Conservation (phyloP, 1,139 yeast genomes). For the Cylindricascospora bacillispora region DNA sequence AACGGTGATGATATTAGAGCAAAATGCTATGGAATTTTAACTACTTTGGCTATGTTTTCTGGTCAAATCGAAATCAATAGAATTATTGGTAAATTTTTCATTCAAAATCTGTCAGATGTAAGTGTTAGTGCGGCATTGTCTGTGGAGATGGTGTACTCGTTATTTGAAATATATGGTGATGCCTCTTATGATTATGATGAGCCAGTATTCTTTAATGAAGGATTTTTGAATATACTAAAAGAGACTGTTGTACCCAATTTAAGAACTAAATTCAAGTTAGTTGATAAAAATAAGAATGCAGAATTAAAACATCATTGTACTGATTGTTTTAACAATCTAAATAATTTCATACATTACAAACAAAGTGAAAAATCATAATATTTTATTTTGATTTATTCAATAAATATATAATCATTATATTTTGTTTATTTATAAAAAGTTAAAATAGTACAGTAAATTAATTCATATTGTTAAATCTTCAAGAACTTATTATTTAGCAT, state of each 20-base stretch:
- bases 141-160: conserved; percentile 47
- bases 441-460: too few relatives aligned
- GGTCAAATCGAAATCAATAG: conserved; percentile 36
- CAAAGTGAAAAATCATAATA: conserved; percentile 26
- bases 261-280: conserved; percentile 37
- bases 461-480: neutral
- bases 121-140: conserved; percentile 28
- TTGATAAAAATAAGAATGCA: conserved; percentile 54
- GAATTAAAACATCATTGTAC: conserved; percentile 53
- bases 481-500: conserved; percentile 30
- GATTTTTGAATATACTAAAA: conserved; percentile 35
- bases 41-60: conserved; percentile 39
- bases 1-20: conserved; percentile 8
- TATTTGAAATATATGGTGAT: conserved; percentile 81
- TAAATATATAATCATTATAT: too few relatives aligned
- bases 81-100: conserved; percentile 35
- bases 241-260: conserved; percentile 35
- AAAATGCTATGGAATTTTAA: conserved; percentile 37
- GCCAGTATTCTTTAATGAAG: conserved; percentile 49
- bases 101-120: conserved; percentile 24
- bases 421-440: too few relatives aligned
- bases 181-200: conserved; percentile 49
- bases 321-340: conserved; percentile 54
- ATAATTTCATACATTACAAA: conserved; percentile 70
- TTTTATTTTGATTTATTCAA: neutral